phyloP scores from a whole-genome alignment of 305 asterid species.

The Fraxinus latifolia region DNA sequence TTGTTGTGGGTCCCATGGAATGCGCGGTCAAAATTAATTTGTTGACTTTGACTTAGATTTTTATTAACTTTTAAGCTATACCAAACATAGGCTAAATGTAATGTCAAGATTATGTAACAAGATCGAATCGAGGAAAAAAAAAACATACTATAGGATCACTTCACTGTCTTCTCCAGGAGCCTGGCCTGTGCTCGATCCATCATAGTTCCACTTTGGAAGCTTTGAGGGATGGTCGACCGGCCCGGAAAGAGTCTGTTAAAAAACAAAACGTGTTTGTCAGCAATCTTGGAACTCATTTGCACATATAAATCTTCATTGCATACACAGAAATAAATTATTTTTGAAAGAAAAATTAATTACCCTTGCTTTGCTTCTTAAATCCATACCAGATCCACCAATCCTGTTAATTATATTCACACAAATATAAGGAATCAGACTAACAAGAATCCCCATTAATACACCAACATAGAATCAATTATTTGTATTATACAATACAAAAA shows the following conservation, averaged over 20 bases:
- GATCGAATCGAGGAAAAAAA: not conserved
- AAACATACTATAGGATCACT: conserved; percentile 28
- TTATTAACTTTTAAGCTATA: not conserved
- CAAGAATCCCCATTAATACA: no score
- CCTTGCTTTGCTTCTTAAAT: conserved; percentile 22
- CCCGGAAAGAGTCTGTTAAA: conserved; percentile 18
- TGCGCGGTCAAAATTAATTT: no score
- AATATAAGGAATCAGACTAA: not conserved
- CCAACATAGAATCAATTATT: no score
- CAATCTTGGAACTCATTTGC: not conserved
- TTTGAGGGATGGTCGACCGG: conserved; percentile 20
- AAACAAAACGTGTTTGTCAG: not conserved
- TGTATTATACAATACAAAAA: not conserved
- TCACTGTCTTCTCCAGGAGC: conserved; percentile 35
- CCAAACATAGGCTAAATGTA: not conserved
- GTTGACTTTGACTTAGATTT: no score
- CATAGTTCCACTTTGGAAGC: conserved; percentile 33
- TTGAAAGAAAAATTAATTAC: not conserved
- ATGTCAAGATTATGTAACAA: not conserved
- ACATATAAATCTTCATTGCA: not conserved
- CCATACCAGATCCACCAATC: conserved; percentile 26
- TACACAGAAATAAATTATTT: not conserved
- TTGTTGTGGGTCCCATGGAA: no score
- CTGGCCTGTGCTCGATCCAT: conserved; percentile 32
- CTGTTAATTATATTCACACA: not conserved